Percentiles rank a stretch among this genome's conserved stretches.
Conservation (phyloP, 805 yeast species). For the Starmerella apis region DNA sequence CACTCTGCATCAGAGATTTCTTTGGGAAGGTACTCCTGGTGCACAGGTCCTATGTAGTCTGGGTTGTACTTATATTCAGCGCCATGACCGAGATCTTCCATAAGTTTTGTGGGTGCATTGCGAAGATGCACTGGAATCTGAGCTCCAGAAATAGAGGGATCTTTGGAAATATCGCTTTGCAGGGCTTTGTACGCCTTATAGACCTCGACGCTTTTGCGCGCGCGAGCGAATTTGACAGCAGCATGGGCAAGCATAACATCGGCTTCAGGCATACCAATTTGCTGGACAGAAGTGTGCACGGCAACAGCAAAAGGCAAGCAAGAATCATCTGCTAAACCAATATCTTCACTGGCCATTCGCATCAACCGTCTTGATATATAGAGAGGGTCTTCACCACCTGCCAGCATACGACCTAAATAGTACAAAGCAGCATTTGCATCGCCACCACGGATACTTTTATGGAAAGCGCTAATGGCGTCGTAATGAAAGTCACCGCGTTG, state of each 20-base stretch:
- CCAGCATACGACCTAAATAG: slow-evolving; percentile 77
- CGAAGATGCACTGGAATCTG: slow-evolving; percentile 62
- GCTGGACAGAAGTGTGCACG: slow-evolving; percentile 75
- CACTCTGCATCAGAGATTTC: slow-evolving; percentile 27
- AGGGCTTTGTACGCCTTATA: slow-evolving; percentile 69
- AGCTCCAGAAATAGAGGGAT: slow-evolving; percentile 51
- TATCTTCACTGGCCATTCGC: slow-evolving; percentile 88
- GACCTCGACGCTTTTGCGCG: slow-evolving; percentile 76
- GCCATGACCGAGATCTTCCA: slow-evolving; percentile 82
- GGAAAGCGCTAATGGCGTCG: slow-evolving; percentile 92
- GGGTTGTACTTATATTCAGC: slow-evolving; percentile 87
- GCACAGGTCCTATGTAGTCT: slow-evolving; percentile 59
- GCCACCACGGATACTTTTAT: slow-evolving; percentile 81
- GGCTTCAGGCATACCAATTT: slow-evolving; percentile 90
- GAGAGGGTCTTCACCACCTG: slow-evolving; percentile 88
- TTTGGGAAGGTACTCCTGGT: slow-evolving; percentile 60
- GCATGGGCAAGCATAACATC: slow-evolving; percentile 84
- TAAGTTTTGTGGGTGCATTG: slow-evolving; percentile 87
- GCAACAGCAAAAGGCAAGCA: slow-evolving; percentile 81
- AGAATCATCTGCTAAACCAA: slow-evolving; percentile 74
- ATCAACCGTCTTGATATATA: slow-evolving; percentile 86
- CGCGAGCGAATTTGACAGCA: slow-evolving; percentile 77
- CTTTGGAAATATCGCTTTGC: slow-evolving; percentile 45
- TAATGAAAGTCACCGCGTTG: slow-evolving; percentile 85
- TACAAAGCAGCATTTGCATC: slow-evolving; percentile 83